Conservation (phyloP, 495 filamentous ascomycete species). For the Cercophora samala region DNA sequence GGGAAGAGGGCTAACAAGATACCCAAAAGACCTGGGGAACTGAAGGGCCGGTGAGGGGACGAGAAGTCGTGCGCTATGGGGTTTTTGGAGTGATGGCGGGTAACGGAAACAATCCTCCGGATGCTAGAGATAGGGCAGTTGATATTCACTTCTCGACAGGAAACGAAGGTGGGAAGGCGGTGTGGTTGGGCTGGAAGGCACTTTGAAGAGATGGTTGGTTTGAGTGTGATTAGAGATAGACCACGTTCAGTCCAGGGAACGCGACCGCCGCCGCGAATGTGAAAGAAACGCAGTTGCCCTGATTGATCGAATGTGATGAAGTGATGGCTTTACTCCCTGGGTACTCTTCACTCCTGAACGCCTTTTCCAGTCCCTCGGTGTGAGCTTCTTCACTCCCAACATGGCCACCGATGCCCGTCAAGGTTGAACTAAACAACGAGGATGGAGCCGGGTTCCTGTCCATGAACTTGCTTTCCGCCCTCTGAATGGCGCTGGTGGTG, state of each 20-base stretch:
- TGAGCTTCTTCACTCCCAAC: slow-evolving; percentile 40
- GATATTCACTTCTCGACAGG: slow-evolving; percentile 15
- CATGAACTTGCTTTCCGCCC: slow-evolving; percentile 15
- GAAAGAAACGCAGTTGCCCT: too few relatives aligned
- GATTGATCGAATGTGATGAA: too few relatives aligned
- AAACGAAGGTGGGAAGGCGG: slow-evolving; percentile 15
- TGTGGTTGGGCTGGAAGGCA: slow-evolving; percentile 17
- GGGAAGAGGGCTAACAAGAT: not conserved
- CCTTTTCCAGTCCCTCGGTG: slow-evolving; percentile 15
- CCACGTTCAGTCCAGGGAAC: too few relatives aligned
- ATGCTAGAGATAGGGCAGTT: slow-evolving; percentile 1
- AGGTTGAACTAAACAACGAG: slow-evolving; percentile 32
- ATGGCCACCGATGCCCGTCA: slow-evolving; percentile 32
- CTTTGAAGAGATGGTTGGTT: not conserved
- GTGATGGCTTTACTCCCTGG: too few relatives aligned
- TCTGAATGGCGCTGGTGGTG: slow-evolving; percentile 28
- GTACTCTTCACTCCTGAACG: not conserved
- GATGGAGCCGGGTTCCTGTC: not conserved
- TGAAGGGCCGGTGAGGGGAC: slow-evolving; percentile 4
- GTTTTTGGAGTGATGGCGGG: slow-evolving; percentile 19
- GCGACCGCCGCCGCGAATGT: too few relatives aligned
- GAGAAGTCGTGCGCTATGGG: slow-evolving; percentile 13
- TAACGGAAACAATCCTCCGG: slow-evolving; percentile 10
- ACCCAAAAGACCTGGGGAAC: not conserved
- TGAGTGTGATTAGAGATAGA: too few relatives aligned